Conservation (phyloP, 2,329 filamentous ascomycete genomes). For the Bretziella fagacearum region DNA sequence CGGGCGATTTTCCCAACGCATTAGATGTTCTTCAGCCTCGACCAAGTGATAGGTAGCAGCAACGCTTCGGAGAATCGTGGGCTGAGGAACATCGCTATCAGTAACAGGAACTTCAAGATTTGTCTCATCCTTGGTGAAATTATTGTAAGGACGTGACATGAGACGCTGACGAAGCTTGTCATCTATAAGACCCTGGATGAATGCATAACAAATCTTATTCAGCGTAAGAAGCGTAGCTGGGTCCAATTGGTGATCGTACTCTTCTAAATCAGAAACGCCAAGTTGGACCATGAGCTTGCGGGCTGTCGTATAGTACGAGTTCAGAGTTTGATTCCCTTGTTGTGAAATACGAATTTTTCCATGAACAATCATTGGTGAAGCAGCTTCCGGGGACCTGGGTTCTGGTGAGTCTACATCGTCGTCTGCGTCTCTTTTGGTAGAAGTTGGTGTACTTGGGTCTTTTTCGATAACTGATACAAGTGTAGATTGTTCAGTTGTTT, state of each 20-base stretch:
- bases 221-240: slow-evolving; percentile 2
- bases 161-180: background rate
- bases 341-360: slow-evolving; percentile 9
- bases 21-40: slow-evolving; percentile 9
- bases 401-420: background rate
- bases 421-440: background rate
- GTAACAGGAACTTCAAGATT: background rate
- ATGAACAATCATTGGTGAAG: slow-evolving; percentile 2
- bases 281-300: slow-evolving; percentile 12
- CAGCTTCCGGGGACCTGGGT: background rate
- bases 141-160: slow-evolving; percentile 6
- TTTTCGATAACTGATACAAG: no score
- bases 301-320: slow-evolving; percentile 12
- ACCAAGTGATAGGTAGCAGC: slow-evolving; percentile 4
- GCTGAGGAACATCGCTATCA: background rate
- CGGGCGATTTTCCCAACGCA: slow-evolving; percentile 11
- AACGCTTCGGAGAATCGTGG: slow-evolving; percentile 5
- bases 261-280: slow-evolving; percentile 7
- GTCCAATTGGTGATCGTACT: background rate
- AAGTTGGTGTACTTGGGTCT: background rate
- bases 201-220: slow-evolving; percentile 12
- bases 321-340: slow-evolving; percentile 8
- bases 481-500: background rate
- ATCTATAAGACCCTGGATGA: slow-evolving; percentile 11
- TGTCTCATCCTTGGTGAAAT: slow-evolving; percentile 4